Evolutionary conservation across 176 grass and related monocot species (phyloP), one percentile per base, ranked within the genome.

Genomic region (Carex littledalei): DNA sequence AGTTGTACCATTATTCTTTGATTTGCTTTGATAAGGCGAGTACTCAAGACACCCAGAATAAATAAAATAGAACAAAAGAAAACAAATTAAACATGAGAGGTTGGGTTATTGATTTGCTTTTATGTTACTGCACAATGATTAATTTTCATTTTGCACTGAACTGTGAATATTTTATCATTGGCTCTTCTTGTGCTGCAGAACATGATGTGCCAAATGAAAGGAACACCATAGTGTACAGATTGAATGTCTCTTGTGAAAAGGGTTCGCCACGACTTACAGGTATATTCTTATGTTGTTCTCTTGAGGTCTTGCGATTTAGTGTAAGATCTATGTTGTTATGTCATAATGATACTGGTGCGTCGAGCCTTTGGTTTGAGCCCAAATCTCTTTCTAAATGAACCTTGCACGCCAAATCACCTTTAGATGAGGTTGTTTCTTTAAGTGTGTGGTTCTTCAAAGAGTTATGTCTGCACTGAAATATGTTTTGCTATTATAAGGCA

Each of bases 201-300:
- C 86, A 94, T 74, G 95, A 90, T 86, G 85, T 88, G 62, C 84
- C 93, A 78, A 98, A 93, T 93, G 93, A 98, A 87, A 91, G 89
- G 72, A 98, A 98, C 83, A 94, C 95, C 68, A 93, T 98, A 56
- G 91, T 95, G 62, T 95, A 86, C 87, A 95, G 93, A 84, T 77
- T 98, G 80, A 77, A 92, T 58, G 86, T 88, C 69, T 93, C 88
- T 77, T 98, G 93, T 89, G 65, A 84, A 86, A 93, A 85, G 67
- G 83, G 80, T 72, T 86, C 89, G 13, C 85, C 71, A 56, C 80
- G 93, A 12, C 83, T 92, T 75, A 98, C 93, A 89, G 93, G 95
- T 98, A 88, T 79, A 53, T 77, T 76, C 20, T 67, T 89, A 10
- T 54, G 82, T 37, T 76, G 37, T 70, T 49, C 13, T 37, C 78